Evolutionary conservation across 2,329 filamentous ascomycete species (phyloP).

Genomic region (Juglanconis sp.): DNA sequence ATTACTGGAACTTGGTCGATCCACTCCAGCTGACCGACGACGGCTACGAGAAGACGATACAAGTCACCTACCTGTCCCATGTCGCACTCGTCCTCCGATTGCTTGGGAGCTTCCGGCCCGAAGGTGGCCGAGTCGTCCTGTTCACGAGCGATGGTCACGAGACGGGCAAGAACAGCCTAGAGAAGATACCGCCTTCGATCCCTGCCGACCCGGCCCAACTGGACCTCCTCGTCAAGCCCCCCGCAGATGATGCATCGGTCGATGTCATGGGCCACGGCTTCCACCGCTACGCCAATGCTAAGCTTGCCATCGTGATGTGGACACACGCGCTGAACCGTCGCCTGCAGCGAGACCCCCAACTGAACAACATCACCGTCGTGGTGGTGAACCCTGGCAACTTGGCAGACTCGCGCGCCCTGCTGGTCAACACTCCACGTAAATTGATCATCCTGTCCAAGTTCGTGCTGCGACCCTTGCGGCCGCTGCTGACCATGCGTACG

Average conservation of each 20-base stretch:
- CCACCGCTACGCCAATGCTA: slow-evolving; percentile 40
- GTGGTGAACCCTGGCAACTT: slow-evolving; percentile 30
- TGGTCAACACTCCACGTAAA: slow-evolving; percentile 29
- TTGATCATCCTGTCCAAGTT: slow-evolving; percentile 26
- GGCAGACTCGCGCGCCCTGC: slow-evolving; percentile 34
- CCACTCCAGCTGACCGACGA: slow-evolving; percentile 32
- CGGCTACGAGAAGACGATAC: slow-evolving; percentile 36
- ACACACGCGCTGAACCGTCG: slow-evolving; percentile 37
- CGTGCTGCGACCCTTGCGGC: slow-evolving; percentile 19
- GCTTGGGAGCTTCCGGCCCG: slow-evolving; percentile 60
- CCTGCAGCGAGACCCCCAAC: slow-evolving; percentile 25
- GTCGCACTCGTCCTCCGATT: slow-evolving; percentile 34
- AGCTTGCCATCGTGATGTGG: slow-evolving; percentile 36
- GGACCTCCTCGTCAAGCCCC: slow-evolving; percentile 33
- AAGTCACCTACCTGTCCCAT: slow-evolving; percentile 38
- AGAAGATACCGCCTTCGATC: slow-evolving; percentile 32
- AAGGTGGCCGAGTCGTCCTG: slow-evolving; percentile 60
- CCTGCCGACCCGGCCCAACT: slow-evolving; percentile 33
- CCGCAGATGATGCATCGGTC: slow-evolving; percentile 21
- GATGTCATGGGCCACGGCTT: slow-evolving; percentile 38
- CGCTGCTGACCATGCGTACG: slow-evolving; percentile 25
- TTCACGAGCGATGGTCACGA: slow-evolving; percentile 32
- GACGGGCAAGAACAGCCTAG: slow-evolving; percentile 34
- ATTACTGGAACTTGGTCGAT: slow-evolving; percentile 33
- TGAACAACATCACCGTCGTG: slow-evolving; percentile 28